Evolutionary conservation across 768 basidiomycete species (phyloP).

Genomic region (Favolaschia claudopus): DNA sequence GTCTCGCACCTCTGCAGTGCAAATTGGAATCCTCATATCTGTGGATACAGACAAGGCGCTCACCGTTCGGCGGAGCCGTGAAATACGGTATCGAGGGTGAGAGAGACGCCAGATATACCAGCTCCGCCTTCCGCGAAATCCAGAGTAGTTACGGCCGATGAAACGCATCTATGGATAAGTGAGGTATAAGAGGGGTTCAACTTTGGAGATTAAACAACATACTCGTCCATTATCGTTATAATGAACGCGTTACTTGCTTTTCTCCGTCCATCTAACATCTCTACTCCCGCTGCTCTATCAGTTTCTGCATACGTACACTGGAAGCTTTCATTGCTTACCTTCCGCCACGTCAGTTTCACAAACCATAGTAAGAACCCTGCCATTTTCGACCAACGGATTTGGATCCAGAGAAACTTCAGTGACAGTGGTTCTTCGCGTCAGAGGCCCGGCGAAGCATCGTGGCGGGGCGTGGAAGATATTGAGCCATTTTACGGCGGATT

Average conservation of each 20-base stretch:
- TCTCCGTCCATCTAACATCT: constrained; percentile 50
- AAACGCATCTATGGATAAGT: constrained; percentile 50
- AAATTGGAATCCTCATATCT: neutral
- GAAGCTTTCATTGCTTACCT: no score
- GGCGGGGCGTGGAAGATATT: constrained; percentile 32
- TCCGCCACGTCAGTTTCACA: constrained; percentile 52
- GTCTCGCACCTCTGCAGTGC: constrained; percentile 47
- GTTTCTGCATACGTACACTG: neutral
- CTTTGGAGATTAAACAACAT: constrained; percentile 15
- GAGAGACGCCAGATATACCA: constrained; percentile 48
- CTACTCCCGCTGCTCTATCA: constrained; percentile 33
- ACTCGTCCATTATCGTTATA: constrained; percentile 58
- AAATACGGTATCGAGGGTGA: constrained; percentile 53
- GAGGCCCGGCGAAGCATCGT: constrained; percentile 28
- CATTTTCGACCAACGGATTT: constrained; percentile 15
- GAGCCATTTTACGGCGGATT: constrained; percentile 47
- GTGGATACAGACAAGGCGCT: constrained; percentile 12
- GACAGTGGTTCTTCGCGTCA: neutral
- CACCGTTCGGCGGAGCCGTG: constrained; percentile 51
- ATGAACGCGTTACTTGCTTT: constrained; percentile 51
- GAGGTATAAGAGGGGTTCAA: neutral
- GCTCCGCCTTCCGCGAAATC: constrained; percentile 40
- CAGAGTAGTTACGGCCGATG: constrained; percentile 45
- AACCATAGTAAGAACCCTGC: constrained; percentile 36
- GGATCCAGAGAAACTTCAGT: constrained; percentile 17